These are phyloP conservation scores for Entomortierella parvispora DNA, from an alignment of 192 early-diverging fungal genomes.

Conservation along the genomic window DNA sequence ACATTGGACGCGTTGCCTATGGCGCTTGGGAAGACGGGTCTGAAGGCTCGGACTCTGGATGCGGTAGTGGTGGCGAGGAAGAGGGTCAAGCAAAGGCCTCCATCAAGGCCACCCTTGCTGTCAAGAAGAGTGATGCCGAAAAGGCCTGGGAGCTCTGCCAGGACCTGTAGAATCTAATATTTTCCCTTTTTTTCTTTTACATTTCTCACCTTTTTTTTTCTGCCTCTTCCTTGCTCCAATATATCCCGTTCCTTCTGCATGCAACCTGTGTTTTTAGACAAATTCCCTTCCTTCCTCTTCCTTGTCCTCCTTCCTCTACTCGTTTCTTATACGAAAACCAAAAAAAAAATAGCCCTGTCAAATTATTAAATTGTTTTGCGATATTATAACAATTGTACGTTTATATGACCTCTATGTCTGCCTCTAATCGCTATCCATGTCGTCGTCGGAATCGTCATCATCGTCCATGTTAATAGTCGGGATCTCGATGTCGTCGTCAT, in stretches of 20 bases:
- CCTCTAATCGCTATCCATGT: constrained; percentile 45
- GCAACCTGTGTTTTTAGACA: too few relatives aligned
- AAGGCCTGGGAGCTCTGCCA: constrained; percentile 48
- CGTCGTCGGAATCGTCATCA: constrained; percentile 37
- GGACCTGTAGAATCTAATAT: constrained; percentile 13
- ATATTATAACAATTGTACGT: too few relatives aligned
- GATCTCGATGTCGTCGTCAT: constrained; percentile 35
- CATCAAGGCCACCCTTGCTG: neutral
- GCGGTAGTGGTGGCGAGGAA: constrained; percentile 43
- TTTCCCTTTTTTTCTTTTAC: neutral
- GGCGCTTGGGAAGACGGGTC: constrained; percentile 49
- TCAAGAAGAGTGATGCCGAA: constrained; percentile 48
- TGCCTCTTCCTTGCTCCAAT: too few relatives aligned
- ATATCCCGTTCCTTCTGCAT: too few relatives aligned
- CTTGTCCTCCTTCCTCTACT: too few relatives aligned
- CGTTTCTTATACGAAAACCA: too few relatives aligned
- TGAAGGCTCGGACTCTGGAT: constrained; percentile 45
- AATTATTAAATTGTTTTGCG: too few relatives aligned
- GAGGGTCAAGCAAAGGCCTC: neutral
- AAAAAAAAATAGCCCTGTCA: too few relatives aligned
- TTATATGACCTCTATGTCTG: too few relatives aligned
- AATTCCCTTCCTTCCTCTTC: too few relatives aligned
- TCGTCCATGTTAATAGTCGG: constrained; percentile 48
- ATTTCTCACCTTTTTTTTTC: too few relatives aligned
- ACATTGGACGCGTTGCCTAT: constrained; percentile 42